phyloP scores from a whole-genome alignment of 352 stramenopile species.

The Globisporangium spinosum region DNA sequence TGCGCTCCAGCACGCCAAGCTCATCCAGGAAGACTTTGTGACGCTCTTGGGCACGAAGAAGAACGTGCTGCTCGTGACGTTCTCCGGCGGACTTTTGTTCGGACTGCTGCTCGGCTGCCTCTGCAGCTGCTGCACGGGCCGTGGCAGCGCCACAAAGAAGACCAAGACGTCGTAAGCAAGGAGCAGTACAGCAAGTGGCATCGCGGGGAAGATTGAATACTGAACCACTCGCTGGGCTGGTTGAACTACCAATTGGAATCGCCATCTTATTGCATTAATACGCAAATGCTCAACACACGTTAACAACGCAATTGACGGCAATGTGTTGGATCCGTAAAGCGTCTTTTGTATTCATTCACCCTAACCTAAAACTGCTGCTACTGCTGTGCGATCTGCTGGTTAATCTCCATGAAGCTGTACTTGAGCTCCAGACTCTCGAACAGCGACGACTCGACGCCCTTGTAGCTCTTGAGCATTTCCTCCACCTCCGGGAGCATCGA shows the following conservation, averaged over 20 bases:
- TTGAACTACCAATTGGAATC: neutral
- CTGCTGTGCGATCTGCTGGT: conserved; percentile 36
- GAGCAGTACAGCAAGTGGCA: too few species aligned
- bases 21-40: conserved; percentile 67
- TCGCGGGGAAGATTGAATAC: neutral
- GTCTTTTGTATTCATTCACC: neutral
- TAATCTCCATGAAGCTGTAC: conserved; percentile 74
- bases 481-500: conserved; percentile 62
- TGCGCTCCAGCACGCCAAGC: conserved; percentile 32
- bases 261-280: neutral
- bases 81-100: conserved; percentile 59
- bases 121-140: conserved; percentile 67
- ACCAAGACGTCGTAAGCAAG: conserved; percentile 53
- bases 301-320: neutral
- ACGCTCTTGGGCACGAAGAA: conserved; percentile 74
- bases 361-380: neutral
- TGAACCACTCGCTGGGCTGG: neutral
- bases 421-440: conserved; percentile 84
- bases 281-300: neutral
- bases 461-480: conserved; percentile 73
- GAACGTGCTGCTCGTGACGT: conserved; percentile 75
- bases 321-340: neutral
- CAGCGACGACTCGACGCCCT: conserved; percentile 64
- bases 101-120: conserved; percentile 65
- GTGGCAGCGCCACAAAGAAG: conserved; percentile 34